Percentiles rank a stretch among this genome's conserved stretches.
These are phyloP conservation scores for Auricularia cornea DNA, from an alignment of 768 basidiomycete species.

Conservation along the genomic window DNA sequence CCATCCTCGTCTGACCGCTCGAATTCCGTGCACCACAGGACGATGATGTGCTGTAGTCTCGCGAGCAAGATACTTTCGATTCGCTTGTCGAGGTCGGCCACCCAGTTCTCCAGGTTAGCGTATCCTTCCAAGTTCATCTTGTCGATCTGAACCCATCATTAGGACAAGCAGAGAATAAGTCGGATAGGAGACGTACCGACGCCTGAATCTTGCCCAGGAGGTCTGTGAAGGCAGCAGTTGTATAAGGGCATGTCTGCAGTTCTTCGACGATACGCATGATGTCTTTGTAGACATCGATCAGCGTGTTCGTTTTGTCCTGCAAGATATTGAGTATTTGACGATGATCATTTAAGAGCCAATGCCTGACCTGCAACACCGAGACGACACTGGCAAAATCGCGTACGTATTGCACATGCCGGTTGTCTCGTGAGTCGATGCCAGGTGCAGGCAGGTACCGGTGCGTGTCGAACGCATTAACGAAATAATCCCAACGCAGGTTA, in stretches of 20 bases:
- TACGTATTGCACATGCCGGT: slow-evolving; percentile 87
- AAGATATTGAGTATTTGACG: too few species aligned
- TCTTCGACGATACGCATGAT: slow-evolving; percentile 81
- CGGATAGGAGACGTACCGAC: slow-evolving; percentile 43
- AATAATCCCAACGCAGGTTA: slow-evolving; percentile 93
- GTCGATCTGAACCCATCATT: slow-evolving; percentile 54
- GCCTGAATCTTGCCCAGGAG: slow-evolving; percentile 74
- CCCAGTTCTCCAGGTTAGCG: slow-evolving; percentile 88
- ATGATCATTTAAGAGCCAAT: too few species aligned
- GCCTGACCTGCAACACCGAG: slow-evolving; percentile 71
- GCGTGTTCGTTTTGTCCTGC: slow-evolving; percentile 88
- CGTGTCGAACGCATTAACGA: slow-evolving; percentile 89
- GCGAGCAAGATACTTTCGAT: slow-evolving; percentile 76
- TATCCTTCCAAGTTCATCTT: slow-evolving; percentile 93
- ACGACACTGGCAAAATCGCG: slow-evolving; percentile 92
- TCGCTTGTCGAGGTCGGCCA: slow-evolving; percentile 61
- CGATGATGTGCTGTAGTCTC: slow-evolving; percentile 68
- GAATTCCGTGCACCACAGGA: slow-evolving; percentile 85
- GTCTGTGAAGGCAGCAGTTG: slow-evolving; percentile 71
- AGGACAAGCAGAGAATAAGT: neutral
- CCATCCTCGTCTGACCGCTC: slow-evolving; percentile 58
- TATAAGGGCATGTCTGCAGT: slow-evolving; percentile 79
- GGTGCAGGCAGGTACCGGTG: slow-evolving; percentile 54
- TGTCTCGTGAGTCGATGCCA: slow-evolving; percentile 70
- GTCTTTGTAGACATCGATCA: slow-evolving; percentile 86